phyloP scores from a whole-genome alignment of 2,329 filamentous ascomycete species.

The Knufia fluminis region DNA sequence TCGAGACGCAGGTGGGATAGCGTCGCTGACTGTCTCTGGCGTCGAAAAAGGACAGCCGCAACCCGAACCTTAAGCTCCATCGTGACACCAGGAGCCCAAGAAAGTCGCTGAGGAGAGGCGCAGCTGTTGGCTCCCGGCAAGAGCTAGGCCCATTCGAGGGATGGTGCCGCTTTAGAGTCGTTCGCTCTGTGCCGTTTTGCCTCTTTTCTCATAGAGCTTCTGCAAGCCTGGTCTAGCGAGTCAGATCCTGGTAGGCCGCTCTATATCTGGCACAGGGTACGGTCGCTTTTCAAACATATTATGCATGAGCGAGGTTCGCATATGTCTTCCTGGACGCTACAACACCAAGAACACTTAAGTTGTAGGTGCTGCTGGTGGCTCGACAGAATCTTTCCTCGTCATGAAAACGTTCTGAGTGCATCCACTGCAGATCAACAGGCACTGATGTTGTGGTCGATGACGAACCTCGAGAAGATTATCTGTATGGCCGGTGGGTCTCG shows the following conservation, averaged over 20 bases:
- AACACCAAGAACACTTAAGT: too few species aligned
- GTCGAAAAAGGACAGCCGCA: not conserved
- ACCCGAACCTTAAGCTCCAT: not conserved
- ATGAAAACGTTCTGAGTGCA: too few species aligned
- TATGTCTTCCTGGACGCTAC: too few species aligned
- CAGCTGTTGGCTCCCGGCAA: not conserved
- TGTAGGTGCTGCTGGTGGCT: too few species aligned
- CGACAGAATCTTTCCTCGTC: too few species aligned
- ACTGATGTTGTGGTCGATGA: too few species aligned
- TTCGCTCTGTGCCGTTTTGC: not conserved
- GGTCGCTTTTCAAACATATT: not conserved
- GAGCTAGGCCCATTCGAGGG: not conserved
- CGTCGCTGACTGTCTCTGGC: not conserved
- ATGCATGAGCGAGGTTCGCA: not conserved
- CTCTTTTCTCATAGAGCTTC: not conserved
- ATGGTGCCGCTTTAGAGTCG: not conserved
- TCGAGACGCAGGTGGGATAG: conserved; percentile 4
- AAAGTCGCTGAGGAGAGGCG: conserved; percentile 4
- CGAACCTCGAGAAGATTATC: too few species aligned
- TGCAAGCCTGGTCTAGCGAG: not conserved
- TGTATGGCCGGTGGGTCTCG: too few species aligned
- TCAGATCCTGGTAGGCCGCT: not conserved
- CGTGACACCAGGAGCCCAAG: conserved; percentile 2
- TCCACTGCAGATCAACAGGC: too few species aligned
- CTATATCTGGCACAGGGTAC: conserved; percentile 1